phyloP scores from a whole-genome alignment of 2,329 filamentous ascomycete species.

The Monilinia fructigena region DNA sequence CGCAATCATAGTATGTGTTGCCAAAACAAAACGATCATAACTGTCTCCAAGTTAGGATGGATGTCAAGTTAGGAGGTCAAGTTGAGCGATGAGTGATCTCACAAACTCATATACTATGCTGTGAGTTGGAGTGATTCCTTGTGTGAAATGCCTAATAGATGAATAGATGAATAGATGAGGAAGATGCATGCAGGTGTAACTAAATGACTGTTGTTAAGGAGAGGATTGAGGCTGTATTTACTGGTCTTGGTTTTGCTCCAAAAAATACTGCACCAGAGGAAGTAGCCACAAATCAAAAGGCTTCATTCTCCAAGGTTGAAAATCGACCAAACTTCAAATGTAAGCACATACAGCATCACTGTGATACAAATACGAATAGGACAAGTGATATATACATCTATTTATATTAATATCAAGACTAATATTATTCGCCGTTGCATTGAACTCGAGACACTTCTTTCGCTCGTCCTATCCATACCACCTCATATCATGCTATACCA shows the following conservation, averaged over 20 bases:
- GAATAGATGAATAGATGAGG: background rate
- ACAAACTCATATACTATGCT: background rate
- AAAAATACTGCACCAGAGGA: background rate
- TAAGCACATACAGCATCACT: slow-evolving; percentile 14
- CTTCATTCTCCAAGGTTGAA: slow-evolving; percentile 7
- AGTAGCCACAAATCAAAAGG: slow-evolving; percentile 14
- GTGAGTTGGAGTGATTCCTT: background rate
- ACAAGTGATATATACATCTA: no score
- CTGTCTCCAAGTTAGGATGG: background rate
- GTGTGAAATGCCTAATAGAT: background rate
- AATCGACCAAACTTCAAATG: slow-evolving; percentile 3
- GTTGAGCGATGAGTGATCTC: background rate
- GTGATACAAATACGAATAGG: slow-evolving; percentile 2
- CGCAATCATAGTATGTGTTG: slow-evolving; percentile 2
- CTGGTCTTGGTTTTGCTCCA: background rate
- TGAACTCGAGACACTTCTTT: background rate
- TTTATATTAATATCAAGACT: background rate
- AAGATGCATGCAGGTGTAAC: background rate
- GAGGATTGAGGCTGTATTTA: slow-evolving; percentile 10
- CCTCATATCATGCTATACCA: background rate
- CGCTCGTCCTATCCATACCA: background rate
- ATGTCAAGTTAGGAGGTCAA: background rate
- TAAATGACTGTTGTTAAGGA: background rate
- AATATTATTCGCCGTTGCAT: slow-evolving; percentile 1
- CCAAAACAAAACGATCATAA: background rate